Evolutionary conservation across 2,329 filamentous ascomycete species (phyloP).

Genomic region (Paraphaeosphaeria sporulosa): DNA sequence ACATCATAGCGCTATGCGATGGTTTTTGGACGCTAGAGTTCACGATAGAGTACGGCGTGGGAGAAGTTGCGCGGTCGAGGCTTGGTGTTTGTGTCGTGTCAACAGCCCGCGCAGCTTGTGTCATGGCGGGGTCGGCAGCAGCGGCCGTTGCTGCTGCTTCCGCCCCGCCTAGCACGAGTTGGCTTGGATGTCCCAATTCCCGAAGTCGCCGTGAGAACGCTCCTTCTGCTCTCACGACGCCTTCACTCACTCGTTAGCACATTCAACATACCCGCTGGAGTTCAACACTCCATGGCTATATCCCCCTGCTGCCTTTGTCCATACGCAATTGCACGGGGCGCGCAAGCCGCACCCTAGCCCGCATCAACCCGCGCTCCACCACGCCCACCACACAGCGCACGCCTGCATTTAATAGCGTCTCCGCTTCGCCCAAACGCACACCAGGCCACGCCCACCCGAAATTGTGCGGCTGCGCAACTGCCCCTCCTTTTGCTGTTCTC

Average conservation of each 20-base stretch:
- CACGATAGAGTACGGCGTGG: neutral
- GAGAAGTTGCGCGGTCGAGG: neutral
- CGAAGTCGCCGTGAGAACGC: neutral
- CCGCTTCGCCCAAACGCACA: conserved; percentile 31
- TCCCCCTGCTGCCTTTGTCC: neutral
- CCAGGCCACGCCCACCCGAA: conserved; percentile 13
- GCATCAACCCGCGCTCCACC: conserved; percentile 17
- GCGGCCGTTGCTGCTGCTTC: neutral
- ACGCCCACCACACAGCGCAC: conserved; percentile 32
- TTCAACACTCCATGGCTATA: conserved; percentile 45
- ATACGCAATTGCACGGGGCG: conserved; percentile 7
- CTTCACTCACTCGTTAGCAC: neutral
- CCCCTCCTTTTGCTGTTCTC: conserved; percentile 21
- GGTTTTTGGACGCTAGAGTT: neutral
- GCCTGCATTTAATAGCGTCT: conserved; percentile 36
- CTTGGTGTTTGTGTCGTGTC: conserved; percentile 8
- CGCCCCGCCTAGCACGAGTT: conserved; percentile 1
- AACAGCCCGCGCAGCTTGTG: neutral
- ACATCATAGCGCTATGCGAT: conserved; percentile 2
- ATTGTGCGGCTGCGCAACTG: conserved; percentile 26
- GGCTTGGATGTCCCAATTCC: neutral
- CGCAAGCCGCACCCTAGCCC: conserved; percentile 16
- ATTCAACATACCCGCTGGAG: conserved; percentile 37
- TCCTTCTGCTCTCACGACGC: neutral
- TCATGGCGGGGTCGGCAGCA: neutral